Evolutionary conservation across 345 rosid genomes (phyloP).

Genomic region (Clausena lansium): DNA sequence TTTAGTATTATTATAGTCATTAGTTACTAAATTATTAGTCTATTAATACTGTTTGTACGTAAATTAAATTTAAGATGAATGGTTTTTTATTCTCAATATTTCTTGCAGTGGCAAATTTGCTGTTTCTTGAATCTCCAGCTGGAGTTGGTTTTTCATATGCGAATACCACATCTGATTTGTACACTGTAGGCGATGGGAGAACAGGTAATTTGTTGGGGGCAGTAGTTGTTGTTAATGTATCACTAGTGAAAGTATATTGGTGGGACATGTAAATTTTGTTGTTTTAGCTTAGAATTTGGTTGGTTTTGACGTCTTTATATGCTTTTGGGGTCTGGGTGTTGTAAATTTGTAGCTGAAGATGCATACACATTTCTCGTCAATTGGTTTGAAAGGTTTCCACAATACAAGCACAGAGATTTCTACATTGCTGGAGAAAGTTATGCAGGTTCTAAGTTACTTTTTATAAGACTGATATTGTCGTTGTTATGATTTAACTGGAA

Average conservation of each 20-base stretch:
- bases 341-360: constrained; percentile 73
- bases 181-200: constrained; percentile 77
- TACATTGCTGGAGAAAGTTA: constrained; percentile 97
- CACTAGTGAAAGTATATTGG: neutral
- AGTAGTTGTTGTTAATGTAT: neutral
- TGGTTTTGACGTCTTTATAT: constrained; percentile 18
- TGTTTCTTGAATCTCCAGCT: constrained; percentile 94
- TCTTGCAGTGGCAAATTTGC: constrained; percentile 78
- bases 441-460: constrained; percentile 50
- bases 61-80: neutral
- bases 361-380: constrained; percentile 70
- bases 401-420: constrained; percentile 89
- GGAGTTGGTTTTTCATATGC: constrained; percentile 97
- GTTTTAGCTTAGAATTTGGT: constrained; percentile 3
- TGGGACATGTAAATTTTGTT: neutral
- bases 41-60: neutral
- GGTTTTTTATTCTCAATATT: no score
- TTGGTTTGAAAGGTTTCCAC: constrained; percentile 96
- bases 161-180: constrained; percentile 78
- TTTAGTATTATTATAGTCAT: neutral
- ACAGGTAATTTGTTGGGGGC: constrained; percentile 51
- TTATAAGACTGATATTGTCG: neutral
- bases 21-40: neutral
- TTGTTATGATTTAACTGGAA: neutral
- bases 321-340: constrained; percentile 13